A percentile compares a stretch with the other conserved stretches of the same genome.
Evolutionary conservation across 441 rosid genomes (phyloP).

Genomic region (Euphorbia schlechtendalii): DNA sequence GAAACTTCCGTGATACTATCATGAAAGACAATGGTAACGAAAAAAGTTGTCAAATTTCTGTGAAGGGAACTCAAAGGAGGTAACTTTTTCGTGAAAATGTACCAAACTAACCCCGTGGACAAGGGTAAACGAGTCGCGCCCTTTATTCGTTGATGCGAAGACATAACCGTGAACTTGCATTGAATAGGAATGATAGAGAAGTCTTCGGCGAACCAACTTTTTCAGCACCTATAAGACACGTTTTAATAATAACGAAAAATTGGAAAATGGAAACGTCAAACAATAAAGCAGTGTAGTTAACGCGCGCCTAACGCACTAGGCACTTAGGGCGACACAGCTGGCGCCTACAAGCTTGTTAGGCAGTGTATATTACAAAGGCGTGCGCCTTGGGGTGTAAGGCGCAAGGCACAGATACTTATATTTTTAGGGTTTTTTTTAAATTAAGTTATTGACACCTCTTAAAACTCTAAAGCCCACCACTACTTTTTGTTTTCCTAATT

Average conservation of each 20-base stretch:
- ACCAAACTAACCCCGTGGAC: conserved; percentile 73
- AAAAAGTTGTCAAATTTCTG: conserved; percentile 7
- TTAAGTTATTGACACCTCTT: too few relatives aligned
- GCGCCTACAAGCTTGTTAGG: too few relatives aligned
- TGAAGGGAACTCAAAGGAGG: neutral
- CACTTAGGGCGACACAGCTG: too few relatives aligned
- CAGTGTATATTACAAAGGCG: too few relatives aligned
- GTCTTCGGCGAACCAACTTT: conserved; percentile 69
- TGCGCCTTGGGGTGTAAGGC: too few relatives aligned
- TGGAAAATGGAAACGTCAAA: conserved; percentile 1
- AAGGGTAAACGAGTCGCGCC: conserved; percentile 50
- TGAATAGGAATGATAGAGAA: conserved; percentile 87
- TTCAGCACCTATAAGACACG: conserved; percentile 60
- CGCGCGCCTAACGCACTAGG: too few relatives aligned
- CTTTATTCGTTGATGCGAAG: conserved; percentile 35
- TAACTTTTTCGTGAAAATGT: neutral
- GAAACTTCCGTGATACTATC: conserved; percentile 91
- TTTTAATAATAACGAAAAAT: conserved; percentile 6
- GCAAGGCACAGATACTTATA: too few relatives aligned
- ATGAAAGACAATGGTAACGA: conserved; percentile 7
- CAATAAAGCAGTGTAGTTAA: too few relatives aligned
- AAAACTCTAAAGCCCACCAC: too few relatives aligned
- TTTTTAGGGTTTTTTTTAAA: too few relatives aligned
- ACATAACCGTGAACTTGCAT: conserved; percentile 90
- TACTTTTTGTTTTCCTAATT: too few relatives aligned